Evolutionary conservation across 306 rosid genomes (phyloP).

Genomic region (Myrica gale): DNA sequence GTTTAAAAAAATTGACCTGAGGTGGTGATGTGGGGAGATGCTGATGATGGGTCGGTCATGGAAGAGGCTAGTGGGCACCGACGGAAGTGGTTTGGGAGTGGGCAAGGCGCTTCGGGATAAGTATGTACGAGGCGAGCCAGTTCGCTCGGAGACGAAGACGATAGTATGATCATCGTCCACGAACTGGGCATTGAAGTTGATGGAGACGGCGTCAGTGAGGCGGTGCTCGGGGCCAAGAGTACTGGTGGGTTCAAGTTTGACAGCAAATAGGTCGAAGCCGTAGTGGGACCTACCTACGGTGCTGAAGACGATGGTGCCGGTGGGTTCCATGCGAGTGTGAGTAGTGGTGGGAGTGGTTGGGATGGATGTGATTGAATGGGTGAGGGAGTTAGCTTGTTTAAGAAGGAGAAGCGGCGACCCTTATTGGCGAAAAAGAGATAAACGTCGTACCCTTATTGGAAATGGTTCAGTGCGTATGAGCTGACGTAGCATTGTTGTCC

Average conservation of each 20-base stretch:
- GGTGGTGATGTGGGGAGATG: no score
- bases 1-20: no score
- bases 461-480: conserved; percentile 1
- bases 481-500: background rate
- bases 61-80: conserved; percentile 41
- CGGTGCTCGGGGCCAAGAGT: conserved; percentile 33
- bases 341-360: background rate
- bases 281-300: conserved; percentile 56
- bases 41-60: conserved; percentile 64
- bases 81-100: conserved; percentile 32
- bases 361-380: background rate
- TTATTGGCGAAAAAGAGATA: background rate
- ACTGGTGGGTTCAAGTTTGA: conserved; percentile 28
- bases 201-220: conserved; percentile 68
- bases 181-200: conserved; percentile 81
- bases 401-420: background rate
- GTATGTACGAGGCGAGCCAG: conserved; percentile 52
- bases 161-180: conserved; percentile 25
- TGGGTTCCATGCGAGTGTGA: conserved; percentile 31
- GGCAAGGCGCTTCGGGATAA: conserved; percentile 34
- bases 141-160: conserved; percentile 69
- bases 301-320: conserved; percentile 62
- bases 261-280: conserved; percentile 72
- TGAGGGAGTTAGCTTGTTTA: background rate
- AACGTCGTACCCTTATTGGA: background rate